Base-by-base conservation (phyloP, 768 basidiomycete genomes). In the Boletellus sp. region DNA sequence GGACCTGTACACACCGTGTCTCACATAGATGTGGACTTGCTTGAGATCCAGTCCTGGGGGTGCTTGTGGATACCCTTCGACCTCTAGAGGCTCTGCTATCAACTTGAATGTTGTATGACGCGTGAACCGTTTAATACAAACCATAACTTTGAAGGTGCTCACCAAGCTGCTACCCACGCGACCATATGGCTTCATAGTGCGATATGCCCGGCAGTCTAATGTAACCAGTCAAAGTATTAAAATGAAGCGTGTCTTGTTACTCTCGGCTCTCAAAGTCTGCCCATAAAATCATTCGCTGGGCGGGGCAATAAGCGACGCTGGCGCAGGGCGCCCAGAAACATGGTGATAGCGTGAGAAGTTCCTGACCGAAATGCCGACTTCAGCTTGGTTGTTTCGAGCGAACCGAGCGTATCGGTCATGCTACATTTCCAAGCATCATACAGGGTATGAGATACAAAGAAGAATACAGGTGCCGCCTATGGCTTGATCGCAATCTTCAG, bases 1-100 rank as follows among this genome's bases (percentile, higher is more conserved):
- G 22, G 26, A 13, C 4, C 2, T 16, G 31, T 32, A 70, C 80
- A 42, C 48, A 87, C 87, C 87, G 64, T 90, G 88, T 22, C 88
- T 75, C 4, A 86, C 78, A 59, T 81, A 90, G 34, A 89, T 66
- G 62, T 90, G 84, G 11, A 90, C 85, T 63, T 89, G 87, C 61
- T 84, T 76, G 35, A 90, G 70, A 55, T 72, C 51, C 16, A 90
- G 71, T 22, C 70, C 76, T 2, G 65, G 50, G 2, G 87, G 87
- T 0, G 82, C 76, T 31, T 72, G 62, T 4, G 82, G 79, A 60
- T 90, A 90, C 8, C 68, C 67, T 20, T 82, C 73, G 1, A 81
- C 80, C 45, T 88, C 82, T 16, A 88, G 61, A 13, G 76, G 74
- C 24, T 72, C 69, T 53, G 76, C 75, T 6, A 72, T 50, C 41